Evolutionary conservation across 192 early-diverging fungal genomes (phyloP).

Genomic region (Podila epigama): DNA sequence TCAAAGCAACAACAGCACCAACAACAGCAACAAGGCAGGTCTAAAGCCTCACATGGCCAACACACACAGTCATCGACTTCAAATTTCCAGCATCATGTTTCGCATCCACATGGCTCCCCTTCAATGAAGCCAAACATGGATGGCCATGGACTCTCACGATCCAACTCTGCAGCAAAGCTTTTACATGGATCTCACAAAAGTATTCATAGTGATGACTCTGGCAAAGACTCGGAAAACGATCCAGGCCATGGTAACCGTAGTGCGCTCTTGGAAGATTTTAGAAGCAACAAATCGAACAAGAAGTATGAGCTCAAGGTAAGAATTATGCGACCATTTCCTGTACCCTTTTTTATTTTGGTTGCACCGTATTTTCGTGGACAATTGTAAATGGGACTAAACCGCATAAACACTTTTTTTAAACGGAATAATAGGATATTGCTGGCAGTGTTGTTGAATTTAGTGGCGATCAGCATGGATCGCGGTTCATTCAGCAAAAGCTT

Average conservation of each 20-base stretch:
- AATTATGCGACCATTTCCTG: not conserved
- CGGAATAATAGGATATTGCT: slow-evolving; percentile 75
- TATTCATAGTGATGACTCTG: slow-evolving; percentile 4
- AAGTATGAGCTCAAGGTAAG: slow-evolving; percentile 90
- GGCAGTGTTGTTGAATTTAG: slow-evolving; percentile 95
- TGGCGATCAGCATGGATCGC: slow-evolving; percentile 96
- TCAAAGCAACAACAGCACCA: slow-evolving; percentile 3
- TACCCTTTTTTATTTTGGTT: too few relatives aligned
- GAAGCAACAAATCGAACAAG: slow-evolving; percentile 87
- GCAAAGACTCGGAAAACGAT: slow-evolving; percentile 42
- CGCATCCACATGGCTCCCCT: too few relatives aligned
- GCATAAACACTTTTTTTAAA: not conserved
- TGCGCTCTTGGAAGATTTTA: slow-evolving; percentile 90
- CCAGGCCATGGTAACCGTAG: slow-evolving; percentile 76
- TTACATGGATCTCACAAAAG: not conserved
- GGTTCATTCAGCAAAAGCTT: slow-evolving; percentile 97
- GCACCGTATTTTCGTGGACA: not conserved
- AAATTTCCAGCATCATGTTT: not conserved
- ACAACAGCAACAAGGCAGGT: slow-evolving; percentile 1
- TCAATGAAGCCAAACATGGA: not conserved
- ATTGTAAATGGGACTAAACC: not conserved
- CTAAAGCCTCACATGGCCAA: not conserved
- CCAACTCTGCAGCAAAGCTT: not conserved
- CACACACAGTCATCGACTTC: not conserved
- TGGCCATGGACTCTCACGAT: not conserved